A percentile compares a stretch with the other conserved stretches of the same genome.
phyloP scores from a whole-genome alignment of 257 asterid genomes.

The Phtheirospermum japonicum region DNA sequence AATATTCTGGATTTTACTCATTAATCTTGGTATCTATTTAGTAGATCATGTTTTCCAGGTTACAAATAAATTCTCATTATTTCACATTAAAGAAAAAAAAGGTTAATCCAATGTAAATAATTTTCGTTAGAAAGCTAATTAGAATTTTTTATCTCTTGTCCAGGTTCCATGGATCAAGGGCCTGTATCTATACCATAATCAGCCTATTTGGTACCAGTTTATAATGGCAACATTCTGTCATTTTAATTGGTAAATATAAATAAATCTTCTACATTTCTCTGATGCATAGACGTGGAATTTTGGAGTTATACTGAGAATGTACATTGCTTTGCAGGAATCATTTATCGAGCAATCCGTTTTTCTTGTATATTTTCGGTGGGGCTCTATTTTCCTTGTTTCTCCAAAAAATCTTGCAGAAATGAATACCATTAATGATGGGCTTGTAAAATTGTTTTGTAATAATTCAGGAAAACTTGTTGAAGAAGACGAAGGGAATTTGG shows the following conservation, averaged over 20 bases:
- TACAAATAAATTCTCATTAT: slow-evolving; percentile 1
- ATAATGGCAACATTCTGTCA: slow-evolving; percentile 84
- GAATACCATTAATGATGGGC: slow-evolving; percentile 11
- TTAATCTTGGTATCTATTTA: too few species aligned
- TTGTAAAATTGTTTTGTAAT: slow-evolving; percentile 9
- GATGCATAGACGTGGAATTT: too few species aligned
- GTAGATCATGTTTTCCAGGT: too few species aligned
- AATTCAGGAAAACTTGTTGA: slow-evolving; percentile 86
- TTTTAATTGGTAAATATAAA: too few species aligned
- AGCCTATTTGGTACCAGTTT: slow-evolving; percentile 92
- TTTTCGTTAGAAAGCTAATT: slow-evolving; percentile 21
- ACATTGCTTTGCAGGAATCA: too few species aligned
- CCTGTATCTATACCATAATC: slow-evolving; percentile 79
- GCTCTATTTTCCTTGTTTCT: too few species aligned
- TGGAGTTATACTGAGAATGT: too few species aligned
- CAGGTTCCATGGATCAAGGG: too few species aligned
- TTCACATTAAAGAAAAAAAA: neutral
- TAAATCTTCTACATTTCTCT: too few species aligned
- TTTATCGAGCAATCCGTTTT: too few species aligned
- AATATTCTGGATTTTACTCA: too few species aligned
- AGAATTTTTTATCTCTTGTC: neutral
- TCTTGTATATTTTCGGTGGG: too few species aligned
- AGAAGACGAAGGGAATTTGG: slow-evolving; percentile 96
- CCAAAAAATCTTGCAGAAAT: neutral
- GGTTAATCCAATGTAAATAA: neutral